Base-by-base conservation (phyloP, 148 eudicot genomes). In the Diospyros lotus region DNA sequence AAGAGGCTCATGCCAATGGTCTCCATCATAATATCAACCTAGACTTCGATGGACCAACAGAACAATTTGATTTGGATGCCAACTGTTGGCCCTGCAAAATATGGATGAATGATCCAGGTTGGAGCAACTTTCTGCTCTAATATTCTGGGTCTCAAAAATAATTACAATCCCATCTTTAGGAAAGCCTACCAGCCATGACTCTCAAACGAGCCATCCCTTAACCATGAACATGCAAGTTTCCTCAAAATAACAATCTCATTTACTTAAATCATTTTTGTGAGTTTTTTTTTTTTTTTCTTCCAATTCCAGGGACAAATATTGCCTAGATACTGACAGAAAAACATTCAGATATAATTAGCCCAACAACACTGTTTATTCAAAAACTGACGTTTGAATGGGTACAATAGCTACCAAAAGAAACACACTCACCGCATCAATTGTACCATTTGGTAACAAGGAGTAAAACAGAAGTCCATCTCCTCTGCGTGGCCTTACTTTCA, bases 401-500 rank as follows among this genome's bases (percentile, higher is more conserved):
- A 59, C n/a, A 53, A 17, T 7, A 11, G 69, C 46, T 13, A 64
- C 28, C 28, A 28, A 28, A 28, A 28, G 28, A 28, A 28, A 28
- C 28, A 28, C 28, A 28, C 98, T 88, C 73, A 93, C 98, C 60
- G 88, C 87, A 77, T 93, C 98, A 50, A 93, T 93, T 17, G 96
- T 89, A 60, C 96, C 98, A 80, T 93, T 93, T 53, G 89, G 74
- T 76, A 84, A 88, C 73, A 93, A 66, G 6, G 98, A 91, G 78
- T 93, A 91, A 75, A 93, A 93, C 38, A 93, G 86, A 38, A 93
- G 80, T 50, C 96, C 98, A 66, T 93, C 96, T 77, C 98, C 98
- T 80, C 69, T 71, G 14, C 81, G 94, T 39, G 98, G 98, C 81
- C 87, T 91, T 69, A 93, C 89, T 89, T 83, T 93, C 78, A 93